These are phyloP conservation scores for Penicillium oxalicum DNA, from an alignment of 2,329 filamentous ascomycete species.

Conservation along the genomic window DNA sequence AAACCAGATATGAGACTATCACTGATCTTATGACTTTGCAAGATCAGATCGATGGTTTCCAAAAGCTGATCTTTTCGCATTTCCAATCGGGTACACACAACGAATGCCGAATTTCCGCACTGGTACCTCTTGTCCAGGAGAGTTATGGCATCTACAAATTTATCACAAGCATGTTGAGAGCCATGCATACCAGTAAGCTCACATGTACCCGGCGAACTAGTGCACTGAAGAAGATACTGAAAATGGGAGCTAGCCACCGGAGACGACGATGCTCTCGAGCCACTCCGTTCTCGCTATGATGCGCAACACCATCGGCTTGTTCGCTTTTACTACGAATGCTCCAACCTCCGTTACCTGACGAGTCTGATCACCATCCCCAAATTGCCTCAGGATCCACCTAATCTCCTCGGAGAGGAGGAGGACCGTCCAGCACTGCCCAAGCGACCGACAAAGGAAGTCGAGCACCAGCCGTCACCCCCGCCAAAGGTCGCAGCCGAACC, in stretches of 20 bases:
- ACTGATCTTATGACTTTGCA: conserved; percentile 93
- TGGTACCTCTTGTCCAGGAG: conserved; percentile 91
- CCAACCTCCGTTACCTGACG: conserved; percentile 91
- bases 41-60: conserved; percentile 97
- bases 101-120: conserved; percentile 88
- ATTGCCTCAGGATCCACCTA: conserved; percentile 88
- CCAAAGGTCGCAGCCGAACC: conserved; percentile 68
- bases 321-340: conserved; percentile 99
- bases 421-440: conserved; percentile 75
- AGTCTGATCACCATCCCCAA: conserved; percentile 95
- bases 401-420: conserved; percentile 77
- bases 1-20: conserved; percentile 72
- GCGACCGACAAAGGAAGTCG: conserved; percentile 63
- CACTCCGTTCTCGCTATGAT: conserved; percentile 81
- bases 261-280: conserved; percentile 86
- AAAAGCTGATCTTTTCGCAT: conserved; percentile 96
- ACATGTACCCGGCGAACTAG: background rate
- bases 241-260: conserved; percentile 60
- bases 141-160: conserved; percentile 99
- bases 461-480: conserved; percentile 62
- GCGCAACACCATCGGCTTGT: conserved; percentile 94
- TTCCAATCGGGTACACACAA: conserved; percentile 90
- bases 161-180: conserved; percentile 96
- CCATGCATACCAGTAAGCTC: conserved; percentile 87
- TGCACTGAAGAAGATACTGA: too few relatives aligned